Percentiles rank a stretch among this genome's conserved stretches.
phyloP scores from a whole-genome alignment of 192 early-diverging fungal genomes.

The Funneliformis mosseae region DNA sequence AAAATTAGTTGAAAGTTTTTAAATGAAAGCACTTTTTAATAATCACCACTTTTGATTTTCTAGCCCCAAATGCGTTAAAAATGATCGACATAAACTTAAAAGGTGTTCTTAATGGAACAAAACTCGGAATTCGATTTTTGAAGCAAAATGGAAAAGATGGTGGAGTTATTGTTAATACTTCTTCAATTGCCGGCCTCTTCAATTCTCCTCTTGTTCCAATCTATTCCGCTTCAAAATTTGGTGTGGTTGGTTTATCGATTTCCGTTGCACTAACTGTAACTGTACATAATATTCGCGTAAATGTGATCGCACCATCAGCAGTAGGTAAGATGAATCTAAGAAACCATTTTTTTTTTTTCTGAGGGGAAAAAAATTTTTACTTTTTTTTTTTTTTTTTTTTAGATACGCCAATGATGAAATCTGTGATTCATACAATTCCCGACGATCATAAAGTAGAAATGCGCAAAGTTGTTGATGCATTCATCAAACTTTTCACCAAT shows the following conservation, averaged over 20 bases:
- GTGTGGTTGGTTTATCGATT: background rate
- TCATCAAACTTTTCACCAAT: background rate
- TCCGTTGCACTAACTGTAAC: background rate
- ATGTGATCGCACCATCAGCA: background rate
- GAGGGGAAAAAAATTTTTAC: background rate
- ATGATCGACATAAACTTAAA: conserved; percentile 73
- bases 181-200: conserved; percentile 72
- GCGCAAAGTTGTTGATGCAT: background rate
- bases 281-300: background rate
- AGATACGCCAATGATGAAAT: background rate
- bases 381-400: background rate
- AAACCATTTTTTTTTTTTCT: background rate
- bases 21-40: too few species aligned
- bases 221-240: conserved; percentile 41
- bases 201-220: conserved; percentile 57
- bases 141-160: conserved; percentile 41
- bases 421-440: background rate
- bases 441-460: background rate
- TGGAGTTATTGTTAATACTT: conserved; percentile 75
- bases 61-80: conserved; percentile 59
- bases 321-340: background rate
- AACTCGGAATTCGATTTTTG: conserved; percentile 64
- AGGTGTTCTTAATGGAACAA: conserved; percentile 73
- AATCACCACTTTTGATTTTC: too few species aligned
- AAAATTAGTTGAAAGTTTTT: background rate